phyloP scores from a whole-genome alignment of 495 filamentous ascomycete genomes.

The Xylaria curta region DNA sequence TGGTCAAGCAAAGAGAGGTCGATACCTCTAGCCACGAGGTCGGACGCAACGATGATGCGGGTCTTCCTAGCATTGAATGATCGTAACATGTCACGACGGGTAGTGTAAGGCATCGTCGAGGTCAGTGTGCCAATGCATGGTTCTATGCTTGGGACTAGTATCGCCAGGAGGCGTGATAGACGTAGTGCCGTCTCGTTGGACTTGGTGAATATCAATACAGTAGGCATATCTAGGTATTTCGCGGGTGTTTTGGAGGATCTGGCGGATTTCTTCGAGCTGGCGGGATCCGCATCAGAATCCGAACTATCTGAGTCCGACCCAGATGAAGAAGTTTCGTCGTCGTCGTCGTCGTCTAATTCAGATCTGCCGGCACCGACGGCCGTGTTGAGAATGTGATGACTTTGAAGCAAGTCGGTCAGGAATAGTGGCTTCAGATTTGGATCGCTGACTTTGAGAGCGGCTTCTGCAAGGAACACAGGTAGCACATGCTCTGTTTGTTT shows the following conservation, averaged over 20 bases:
- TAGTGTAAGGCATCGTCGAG: slow-evolving; percentile 69
- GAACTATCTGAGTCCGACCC: slow-evolving; percentile 42
- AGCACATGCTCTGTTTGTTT: slow-evolving; percentile 57
- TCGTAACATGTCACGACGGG: slow-evolving; percentile 64
- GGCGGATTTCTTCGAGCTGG: slow-evolving; percentile 23
- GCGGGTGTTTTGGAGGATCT: slow-evolving; percentile 9
- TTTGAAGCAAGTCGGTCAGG: slow-evolving; percentile 67
- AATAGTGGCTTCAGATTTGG: slow-evolving; percentile 84
- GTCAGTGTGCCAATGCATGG: slow-evolving; percentile 72
- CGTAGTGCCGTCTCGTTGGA: slow-evolving; percentile 84
- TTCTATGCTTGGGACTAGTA: slow-evolving; percentile 66
- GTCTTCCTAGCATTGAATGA: slow-evolving; percentile 68
- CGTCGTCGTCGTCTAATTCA: slow-evolving; percentile 33
- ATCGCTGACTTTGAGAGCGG: slow-evolving; percentile 74
- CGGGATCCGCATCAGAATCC: slow-evolving; percentile 25
- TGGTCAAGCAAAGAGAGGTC: slow-evolving; percentile 80
- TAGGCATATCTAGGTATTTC: slow-evolving; percentile 34
- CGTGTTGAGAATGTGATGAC: slow-evolving; percentile 39
- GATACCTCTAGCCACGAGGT: slow-evolving; percentile 91
- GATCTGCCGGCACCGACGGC: slow-evolving; percentile 1
- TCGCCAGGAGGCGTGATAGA: slow-evolving; percentile 74
- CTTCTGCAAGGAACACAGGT: slow-evolving; percentile 73
- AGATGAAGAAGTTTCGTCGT: slow-evolving; percentile 42
- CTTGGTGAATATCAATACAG: slow-evolving; percentile 84
- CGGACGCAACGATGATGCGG: slow-evolving; percentile 83